Evolutionary conservation across 2,329 filamentous ascomycete genomes (phyloP).

Genomic region (Exophiala sp.): DNA sequence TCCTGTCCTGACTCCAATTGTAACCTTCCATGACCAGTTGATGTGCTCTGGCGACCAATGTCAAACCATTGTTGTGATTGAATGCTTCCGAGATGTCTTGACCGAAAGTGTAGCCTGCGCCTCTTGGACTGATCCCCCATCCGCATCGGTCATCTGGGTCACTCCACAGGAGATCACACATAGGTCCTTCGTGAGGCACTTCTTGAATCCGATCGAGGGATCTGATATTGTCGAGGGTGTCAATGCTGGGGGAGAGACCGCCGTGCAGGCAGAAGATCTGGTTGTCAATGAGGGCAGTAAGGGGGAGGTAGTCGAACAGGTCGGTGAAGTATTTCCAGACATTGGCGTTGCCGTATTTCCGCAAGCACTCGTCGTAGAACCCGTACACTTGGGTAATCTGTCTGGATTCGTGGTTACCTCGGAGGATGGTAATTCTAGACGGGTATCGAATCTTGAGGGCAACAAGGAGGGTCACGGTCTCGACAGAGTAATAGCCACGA

Average conservation of each 20-base stretch:
- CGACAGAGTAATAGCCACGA: conserved; percentile 96
- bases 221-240: conserved; percentile 91
- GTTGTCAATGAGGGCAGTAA: conserved; percentile 96
- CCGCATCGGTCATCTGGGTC: conserved; percentile 95
- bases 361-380: conserved; percentile 97
- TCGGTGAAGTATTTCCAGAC: conserved; percentile 99
- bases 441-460: conserved; percentile 98
- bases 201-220: conserved; percentile 95
- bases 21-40: conserved; percentile 99
- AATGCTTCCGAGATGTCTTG: conserved; percentile 98
- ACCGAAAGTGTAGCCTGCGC: conserved; percentile 90
- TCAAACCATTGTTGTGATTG: conserved; percentile 98
- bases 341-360: conserved; percentile 98
- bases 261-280: conserved; percentile 99
- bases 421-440: conserved; percentile 94
- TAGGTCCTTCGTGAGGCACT: conserved; percentile 94
- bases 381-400: conserved; percentile 99
- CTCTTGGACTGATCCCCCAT: conserved; percentile 92
- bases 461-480: conserved; percentile 93
- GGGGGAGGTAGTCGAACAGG: conserved; percentile 94
- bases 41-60: conserved; percentile 90
- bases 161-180: conserved; percentile 97
- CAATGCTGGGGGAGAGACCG: conserved; percentile 90
- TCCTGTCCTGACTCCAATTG: conserved; percentile 98
- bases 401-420: conserved; percentile 96